These are phyloP conservation scores for Fusarium pseudonygamai DNA, from an alignment of 2,329 filamentous ascomycete species.

Conservation along the genomic window DNA sequence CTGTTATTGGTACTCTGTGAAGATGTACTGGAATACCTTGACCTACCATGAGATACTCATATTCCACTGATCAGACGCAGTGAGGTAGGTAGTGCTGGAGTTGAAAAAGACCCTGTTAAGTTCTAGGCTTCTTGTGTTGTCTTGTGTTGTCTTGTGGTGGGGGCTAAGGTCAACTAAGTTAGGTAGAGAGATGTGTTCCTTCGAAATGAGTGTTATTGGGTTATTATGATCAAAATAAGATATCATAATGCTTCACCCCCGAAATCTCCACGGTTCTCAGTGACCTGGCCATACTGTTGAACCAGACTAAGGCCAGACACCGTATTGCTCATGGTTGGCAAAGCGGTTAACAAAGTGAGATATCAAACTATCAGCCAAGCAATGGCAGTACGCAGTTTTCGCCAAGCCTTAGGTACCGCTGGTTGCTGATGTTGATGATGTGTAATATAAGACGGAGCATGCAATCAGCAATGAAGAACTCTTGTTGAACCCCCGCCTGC, in stretches of 20 bases:
- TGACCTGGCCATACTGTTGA: neutral
- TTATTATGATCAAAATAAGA: neutral
- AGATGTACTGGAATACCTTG: neutral
- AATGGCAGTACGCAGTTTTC: neutral
- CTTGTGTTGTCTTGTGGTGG: constrained; percentile 3
- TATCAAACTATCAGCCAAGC: neutral
- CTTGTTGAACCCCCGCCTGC: constrained; percentile 24
- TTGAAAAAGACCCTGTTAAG: neutral
- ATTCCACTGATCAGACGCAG: constrained; percentile 1
- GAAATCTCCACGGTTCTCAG: neutral
- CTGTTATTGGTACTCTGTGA: neutral
- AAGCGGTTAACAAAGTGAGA: neutral
- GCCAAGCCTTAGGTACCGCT: constrained; percentile 17
- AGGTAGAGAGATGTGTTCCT: neutral
- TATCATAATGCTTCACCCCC: neutral
- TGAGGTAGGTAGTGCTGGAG: neutral
- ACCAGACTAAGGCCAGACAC: neutral
- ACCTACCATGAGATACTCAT: constrained; percentile 5
- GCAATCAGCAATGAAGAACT: constrained; percentile 24
- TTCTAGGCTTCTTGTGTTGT: neutral
- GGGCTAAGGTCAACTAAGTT: neutral
- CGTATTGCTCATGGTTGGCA: neutral
- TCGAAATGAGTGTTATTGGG: neutral
- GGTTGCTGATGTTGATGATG: constrained; percentile 4
- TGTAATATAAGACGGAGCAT: constrained; percentile 9